These are phyloP conservation scores for Vitis hybrid DNA, from an alignment of 177 flowering plant genomes.

Conservation along the genomic window DNA sequence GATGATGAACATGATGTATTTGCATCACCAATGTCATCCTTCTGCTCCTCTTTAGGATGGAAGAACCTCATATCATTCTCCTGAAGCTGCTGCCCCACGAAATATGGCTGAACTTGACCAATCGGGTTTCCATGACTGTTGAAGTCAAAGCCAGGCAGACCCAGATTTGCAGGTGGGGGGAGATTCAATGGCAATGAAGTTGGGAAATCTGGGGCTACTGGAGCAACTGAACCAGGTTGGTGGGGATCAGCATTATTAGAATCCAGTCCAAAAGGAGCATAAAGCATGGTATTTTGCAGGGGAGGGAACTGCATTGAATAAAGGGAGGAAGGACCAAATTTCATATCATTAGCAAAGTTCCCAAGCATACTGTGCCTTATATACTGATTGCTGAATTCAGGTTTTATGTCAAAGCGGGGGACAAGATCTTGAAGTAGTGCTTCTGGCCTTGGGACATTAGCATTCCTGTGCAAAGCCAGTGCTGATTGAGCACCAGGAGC, in stretches of 20 bases:
- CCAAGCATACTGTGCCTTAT: conserved; percentile 34
- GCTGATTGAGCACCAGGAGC: conserved; percentile 26
- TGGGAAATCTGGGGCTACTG: conserved; percentile 41
- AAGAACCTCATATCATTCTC: conserved; percentile 39
- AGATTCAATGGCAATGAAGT: conserved; percentile 35
- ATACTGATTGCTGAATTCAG: conserved; percentile 30
- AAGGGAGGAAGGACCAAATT: conserved; percentile 37
- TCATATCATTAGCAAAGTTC: conserved; percentile 36
- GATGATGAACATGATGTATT: conserved; percentile 26
- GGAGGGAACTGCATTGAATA: conserved; percentile 57
- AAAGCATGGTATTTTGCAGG: conserved; percentile 34
- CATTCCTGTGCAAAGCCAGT: conserved; percentile 29
- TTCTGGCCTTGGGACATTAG: conserved; percentile 46
- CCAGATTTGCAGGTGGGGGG: conserved; percentile 27
- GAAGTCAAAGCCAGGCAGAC: conserved; percentile 26
- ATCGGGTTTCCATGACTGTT: conserved; percentile 25
- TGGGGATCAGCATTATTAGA: conserved; percentile 20
- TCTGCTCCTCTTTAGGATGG: conserved; percentile 56
- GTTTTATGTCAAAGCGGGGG: conserved; percentile 49
- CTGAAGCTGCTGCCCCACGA: conserved; percentile 34
- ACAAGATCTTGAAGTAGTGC: conserved; percentile 42
- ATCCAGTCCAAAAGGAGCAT: conserved; percentile 39
- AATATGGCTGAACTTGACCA: conserved; percentile 27
- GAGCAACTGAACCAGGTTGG: conserved; percentile 24
- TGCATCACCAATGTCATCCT: conserved; percentile 40